Evolutionary conservation across 2,329 filamentous ascomycete genomes (phyloP).

Genomic region (Apiospora koreana): DNA sequence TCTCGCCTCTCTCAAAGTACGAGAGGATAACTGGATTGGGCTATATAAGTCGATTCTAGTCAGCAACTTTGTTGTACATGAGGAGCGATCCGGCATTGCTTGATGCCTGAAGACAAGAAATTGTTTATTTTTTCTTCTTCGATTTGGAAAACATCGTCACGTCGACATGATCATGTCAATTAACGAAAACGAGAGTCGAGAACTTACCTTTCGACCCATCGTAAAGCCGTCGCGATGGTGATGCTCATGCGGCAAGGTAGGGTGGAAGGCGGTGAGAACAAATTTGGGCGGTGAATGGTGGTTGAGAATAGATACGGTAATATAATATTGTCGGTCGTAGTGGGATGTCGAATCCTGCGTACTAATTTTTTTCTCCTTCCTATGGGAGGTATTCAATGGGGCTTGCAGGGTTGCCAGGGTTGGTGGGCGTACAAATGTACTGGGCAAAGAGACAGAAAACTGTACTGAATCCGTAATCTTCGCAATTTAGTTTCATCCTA

Average conservation of each 20-base stretch:
- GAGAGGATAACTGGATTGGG: slow-evolving; percentile 66
- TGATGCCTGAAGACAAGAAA: not conserved
- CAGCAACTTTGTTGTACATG: not conserved
- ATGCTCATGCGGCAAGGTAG: not conserved
- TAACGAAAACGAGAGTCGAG: not conserved
- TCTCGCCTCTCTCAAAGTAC: slow-evolving; percentile 84
- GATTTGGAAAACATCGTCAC: not conserved
- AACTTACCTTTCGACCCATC: slow-evolving; percentile 7
- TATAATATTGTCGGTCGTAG: not conserved
- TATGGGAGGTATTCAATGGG: no score
- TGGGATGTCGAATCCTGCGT: not conserved
- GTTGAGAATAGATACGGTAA: not conserved
- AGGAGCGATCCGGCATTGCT: not conserved
- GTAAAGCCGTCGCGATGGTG: not conserved
- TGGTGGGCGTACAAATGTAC: not conserved
- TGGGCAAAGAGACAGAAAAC: not conserved
- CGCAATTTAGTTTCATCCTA: not conserved
- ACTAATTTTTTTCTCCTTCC: not conserved
- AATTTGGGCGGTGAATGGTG: not conserved
- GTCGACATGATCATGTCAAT: not conserved
- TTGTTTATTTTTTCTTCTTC: no score
- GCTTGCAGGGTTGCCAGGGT: not conserved
- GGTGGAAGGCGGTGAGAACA: not conserved
- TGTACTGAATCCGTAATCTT: not conserved
- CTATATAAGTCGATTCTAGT: not conserved